Evolutionary conservation across 345 rosid species (phyloP).

Genomic region (Gossypium bickii): DNA sequence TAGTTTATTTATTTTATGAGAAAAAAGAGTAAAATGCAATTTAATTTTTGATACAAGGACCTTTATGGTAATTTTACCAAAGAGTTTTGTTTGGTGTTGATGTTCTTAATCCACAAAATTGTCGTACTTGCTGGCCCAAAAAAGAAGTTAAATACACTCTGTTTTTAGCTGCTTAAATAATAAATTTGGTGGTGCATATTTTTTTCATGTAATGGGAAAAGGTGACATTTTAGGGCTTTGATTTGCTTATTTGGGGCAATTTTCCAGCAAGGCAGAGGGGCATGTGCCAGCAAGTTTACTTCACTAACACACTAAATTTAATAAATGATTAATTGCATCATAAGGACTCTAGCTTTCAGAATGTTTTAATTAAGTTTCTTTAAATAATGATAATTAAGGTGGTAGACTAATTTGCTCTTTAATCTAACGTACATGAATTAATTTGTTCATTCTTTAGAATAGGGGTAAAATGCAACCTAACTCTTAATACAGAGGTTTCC

Average conservation of each 20-base stretch:
- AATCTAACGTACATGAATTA: too few relatives aligned
- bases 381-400: too few relatives aligned
- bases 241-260: neutral
- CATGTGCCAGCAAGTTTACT: constrained; percentile 4
- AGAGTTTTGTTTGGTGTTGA: neutral
- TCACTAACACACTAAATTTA: neutral
- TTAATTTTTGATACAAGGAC: too few relatives aligned
- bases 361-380: too few relatives aligned
- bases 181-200: neutral
- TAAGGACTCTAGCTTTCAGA: too few relatives aligned
- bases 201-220: neutral
- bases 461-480: too few relatives aligned
- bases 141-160: neutral
- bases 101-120: constrained; percentile 2
- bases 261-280: neutral
- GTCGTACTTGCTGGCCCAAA: constrained; percentile 15
- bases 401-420: too few relatives aligned
- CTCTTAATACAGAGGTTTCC: accelerated
- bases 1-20: too few relatives aligned
- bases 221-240: neutral
- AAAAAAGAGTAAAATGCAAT: too few relatives aligned
- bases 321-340: neutral
- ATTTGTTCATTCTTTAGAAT: too few relatives aligned
- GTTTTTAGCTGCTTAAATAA: neutral
- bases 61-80: too few relatives aligned